A percentile compares a stretch with the other conserved stretches of the same genome.
These are phyloP conservation scores for Globisporangium nunn DNA, from an alignment of 352 stramenopile species.

Conservation along the genomic window DNA sequence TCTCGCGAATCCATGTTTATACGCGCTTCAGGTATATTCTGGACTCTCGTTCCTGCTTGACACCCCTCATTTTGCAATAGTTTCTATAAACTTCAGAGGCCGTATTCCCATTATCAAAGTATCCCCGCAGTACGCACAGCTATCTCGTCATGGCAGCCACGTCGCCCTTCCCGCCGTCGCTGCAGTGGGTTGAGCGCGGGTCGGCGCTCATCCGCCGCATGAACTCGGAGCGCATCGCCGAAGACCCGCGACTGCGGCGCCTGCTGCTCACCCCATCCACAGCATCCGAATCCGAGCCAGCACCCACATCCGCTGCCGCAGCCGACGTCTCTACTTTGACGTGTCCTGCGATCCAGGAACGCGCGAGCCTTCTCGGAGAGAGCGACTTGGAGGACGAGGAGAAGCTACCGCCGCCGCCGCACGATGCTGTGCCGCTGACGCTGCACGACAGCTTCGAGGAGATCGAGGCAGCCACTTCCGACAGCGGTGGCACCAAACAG, in stretches of 20 bases:
- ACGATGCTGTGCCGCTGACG: slow-evolving; percentile 14
- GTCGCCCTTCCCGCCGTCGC: slow-evolving; percentile 27
- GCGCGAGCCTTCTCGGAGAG: slow-evolving; percentile 14
- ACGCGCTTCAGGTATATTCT: not conserved
- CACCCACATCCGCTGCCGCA: not conserved
- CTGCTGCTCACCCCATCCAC: slow-evolving; percentile 36
- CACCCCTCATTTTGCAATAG: not conserved
- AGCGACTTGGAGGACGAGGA: slow-evolving; percentile 29
- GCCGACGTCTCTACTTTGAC: not conserved
- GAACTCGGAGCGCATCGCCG: slow-evolving; percentile 83
- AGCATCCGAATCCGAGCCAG: slow-evolving; percentile 6
- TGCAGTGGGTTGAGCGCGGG: slow-evolving; percentile 77
- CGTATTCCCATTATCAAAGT: not conserved
- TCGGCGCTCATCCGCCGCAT: slow-evolving; percentile 82
- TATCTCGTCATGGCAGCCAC: not conserved
- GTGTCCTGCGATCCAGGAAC: slow-evolving; percentile 9
- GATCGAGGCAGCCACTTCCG: slow-evolving; percentile 51
- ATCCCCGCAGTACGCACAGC: not conserved
- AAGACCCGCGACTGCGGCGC: slow-evolving; percentile 70
- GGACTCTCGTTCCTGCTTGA: not conserved
- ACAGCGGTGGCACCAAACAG: slow-evolving; percentile 45
- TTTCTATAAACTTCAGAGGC: not conserved
- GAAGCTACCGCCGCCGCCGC: slow-evolving; percentile 13
- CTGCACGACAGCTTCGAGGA: slow-evolving; percentile 58
- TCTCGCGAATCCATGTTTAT: not conserved